Conservation (phyloP, 2,329 filamentous ascomycete species). For the Aspergillus fischeri region DNA sequence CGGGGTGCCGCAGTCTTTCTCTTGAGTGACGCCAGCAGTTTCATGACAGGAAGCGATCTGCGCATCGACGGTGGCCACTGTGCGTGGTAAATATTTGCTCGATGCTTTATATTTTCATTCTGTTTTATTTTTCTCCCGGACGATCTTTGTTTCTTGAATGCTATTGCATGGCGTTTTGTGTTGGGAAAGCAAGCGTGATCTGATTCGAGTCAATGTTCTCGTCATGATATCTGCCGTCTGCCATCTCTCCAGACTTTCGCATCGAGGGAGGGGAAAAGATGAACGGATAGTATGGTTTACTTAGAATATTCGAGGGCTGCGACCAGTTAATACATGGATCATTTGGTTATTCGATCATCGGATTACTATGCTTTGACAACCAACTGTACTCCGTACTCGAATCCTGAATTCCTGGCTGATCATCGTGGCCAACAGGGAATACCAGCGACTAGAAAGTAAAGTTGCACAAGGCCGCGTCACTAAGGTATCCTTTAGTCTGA, state of each 20-base stretch:
- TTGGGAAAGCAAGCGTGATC: constrained; percentile 7
- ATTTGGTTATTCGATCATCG: not conserved
- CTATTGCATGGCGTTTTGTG: constrained; percentile 1
- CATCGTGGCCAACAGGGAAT: too few species aligned
- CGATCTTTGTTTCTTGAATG: not conserved
- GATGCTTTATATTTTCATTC: constrained; percentile 1
- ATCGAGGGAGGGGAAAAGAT: not conserved
- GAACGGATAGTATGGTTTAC: constrained; percentile 1
- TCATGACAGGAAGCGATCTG: constrained; percentile 54
- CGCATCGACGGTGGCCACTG: constrained; percentile 53
- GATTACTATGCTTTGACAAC: too few species aligned
- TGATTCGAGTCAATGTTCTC: not conserved
- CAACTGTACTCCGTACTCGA: not conserved
- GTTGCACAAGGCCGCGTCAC: constrained; percentile 10
- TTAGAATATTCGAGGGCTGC: constrained; percentile 4
- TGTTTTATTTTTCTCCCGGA: not conserved
- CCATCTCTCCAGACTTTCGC: constrained; percentile 1
- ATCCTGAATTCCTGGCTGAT: not conserved
- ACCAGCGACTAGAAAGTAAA: constrained; percentile 8
- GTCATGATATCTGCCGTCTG: not conserved
- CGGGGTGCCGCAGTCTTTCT: constrained; percentile 51
- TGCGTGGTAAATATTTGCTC: constrained; percentile 45
- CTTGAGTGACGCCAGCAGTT: constrained; percentile 48
- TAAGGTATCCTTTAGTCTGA: constrained; percentile 7
- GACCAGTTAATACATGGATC: constrained; percentile 1